These are phyloP conservation scores for Sodiomyces alkalinus DNA, from an alignment of 2,329 filamentous ascomycete genomes.

Conservation along the genomic window DNA sequence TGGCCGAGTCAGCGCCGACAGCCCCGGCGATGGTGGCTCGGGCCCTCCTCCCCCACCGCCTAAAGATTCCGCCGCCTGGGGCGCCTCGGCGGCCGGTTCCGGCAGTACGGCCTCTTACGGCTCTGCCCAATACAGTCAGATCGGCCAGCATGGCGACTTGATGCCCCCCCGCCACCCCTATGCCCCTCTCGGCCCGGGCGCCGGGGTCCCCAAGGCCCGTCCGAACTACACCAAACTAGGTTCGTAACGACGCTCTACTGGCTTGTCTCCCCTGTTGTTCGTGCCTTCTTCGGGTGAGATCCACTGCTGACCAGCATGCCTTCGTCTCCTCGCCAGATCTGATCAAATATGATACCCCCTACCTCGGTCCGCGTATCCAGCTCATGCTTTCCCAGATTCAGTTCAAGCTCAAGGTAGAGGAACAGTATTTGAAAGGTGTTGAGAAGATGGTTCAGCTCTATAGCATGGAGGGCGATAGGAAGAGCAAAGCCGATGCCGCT, in stretches of 20 bases:
- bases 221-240: conserved; percentile 95
- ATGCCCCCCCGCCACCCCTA: conserved; percentile 75
- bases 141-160: conserved; percentile 52
- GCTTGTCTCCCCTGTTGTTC: not conserved
- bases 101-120: conserved; percentile 51
- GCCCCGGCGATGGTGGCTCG: conserved; percentile 24
- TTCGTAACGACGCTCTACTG: conserved; percentile 25
- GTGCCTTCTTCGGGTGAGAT: too few relatives aligned
- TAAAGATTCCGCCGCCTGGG: conserved; percentile 41
- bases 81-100: conserved; percentile 14
- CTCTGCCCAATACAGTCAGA: conserved; percentile 35
- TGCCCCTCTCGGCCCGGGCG: conserved; percentile 53
- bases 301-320: conserved; percentile 3
- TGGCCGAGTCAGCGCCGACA: conserved; percentile 22
- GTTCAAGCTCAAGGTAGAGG: conserved; percentile 97
- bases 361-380: conserved; percentile 92
- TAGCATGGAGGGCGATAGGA: conserved; percentile 91
- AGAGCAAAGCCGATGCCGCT: conserved; percentile 87
- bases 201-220: conserved; percentile 54
- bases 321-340: conserved; percentile 46
- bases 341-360: conserved; percentile 95
- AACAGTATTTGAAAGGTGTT: conserved; percentile 96
- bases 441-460: conserved; percentile 99
- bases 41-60: conserved; percentile 52
- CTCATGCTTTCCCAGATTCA: conserved; percentile 97